Percentiles rank a stretch among this genome's conserved stretches.
Conservation (phyloP, 2,329 filamentous ascomycete species). For the Cylindrodendrum hubeiense region DNA sequence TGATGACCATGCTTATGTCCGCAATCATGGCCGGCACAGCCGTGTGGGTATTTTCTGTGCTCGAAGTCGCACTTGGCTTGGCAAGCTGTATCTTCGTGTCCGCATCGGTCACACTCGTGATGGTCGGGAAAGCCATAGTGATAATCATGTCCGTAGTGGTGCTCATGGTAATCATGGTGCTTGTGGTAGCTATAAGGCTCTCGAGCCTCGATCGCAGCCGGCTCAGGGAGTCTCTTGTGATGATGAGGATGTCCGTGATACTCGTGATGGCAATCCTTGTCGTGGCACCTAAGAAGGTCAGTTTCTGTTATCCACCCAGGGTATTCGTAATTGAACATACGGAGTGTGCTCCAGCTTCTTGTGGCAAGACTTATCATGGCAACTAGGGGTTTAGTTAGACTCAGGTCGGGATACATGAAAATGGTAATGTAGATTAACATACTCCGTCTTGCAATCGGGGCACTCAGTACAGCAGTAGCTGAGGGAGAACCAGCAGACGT, state of each 20-base stretch:
- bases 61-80: background rate
- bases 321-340: background rate
- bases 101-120: background rate
- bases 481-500: constrained; percentile 42
- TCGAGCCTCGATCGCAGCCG: background rate
- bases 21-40: background rate
- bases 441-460: constrained; percentile 37
- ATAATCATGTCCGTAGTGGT: constrained; percentile 4
- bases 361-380: background rate
- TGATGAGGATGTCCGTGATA: background rate
- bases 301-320: background rate
- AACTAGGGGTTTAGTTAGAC: background rate
- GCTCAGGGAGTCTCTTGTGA: background rate
- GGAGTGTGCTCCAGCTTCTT: background rate
- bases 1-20: background rate
- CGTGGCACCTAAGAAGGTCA: constrained; percentile 11
- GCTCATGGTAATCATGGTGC: constrained; percentile 15
- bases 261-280: constrained; percentile 5
- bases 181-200: constrained; percentile 12
- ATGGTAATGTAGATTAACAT: background rate
- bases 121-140: constrained; percentile 1
- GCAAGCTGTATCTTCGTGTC: background rate
- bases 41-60: background rate
- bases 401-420: background rate
- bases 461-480: constrained; percentile 45